phyloP scores from a whole-genome alignment of 495 filamentous ascomycete species.

The Trichoderma gamsii region DNA sequence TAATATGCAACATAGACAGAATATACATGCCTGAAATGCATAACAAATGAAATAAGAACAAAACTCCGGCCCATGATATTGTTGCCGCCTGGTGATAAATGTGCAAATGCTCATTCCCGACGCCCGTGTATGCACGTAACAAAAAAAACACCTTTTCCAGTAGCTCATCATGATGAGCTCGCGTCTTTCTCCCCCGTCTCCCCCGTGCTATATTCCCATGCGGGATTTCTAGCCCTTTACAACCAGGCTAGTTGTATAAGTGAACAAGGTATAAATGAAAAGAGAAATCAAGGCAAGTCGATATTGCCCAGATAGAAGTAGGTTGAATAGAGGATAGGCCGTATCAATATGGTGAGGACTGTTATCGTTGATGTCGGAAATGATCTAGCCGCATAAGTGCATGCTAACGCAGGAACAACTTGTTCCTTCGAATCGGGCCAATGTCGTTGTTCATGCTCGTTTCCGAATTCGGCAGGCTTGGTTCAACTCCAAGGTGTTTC shows the following conservation, averaged over 20 bases:
- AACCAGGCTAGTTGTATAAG: background rate
- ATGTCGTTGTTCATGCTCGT: background rate
- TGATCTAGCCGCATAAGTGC: too few species aligned
- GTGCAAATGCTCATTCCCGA: constrained; percentile 14
- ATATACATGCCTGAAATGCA: constrained; percentile 10
- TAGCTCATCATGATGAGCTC: constrained; percentile 24
- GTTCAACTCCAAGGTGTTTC: background rate
- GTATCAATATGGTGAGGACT: too few species aligned
- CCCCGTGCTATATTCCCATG: background rate
- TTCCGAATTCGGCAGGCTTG: background rate
- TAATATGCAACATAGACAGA: background rate
- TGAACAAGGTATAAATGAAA: background rate
- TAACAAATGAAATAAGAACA: background rate
- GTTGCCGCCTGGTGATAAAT: constrained; percentile 2
- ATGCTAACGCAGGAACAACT: too few species aligned
- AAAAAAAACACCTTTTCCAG: constrained; percentile 28
- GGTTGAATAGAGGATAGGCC: too few species aligned
- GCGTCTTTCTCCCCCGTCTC: background rate
- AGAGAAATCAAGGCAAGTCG: background rate
- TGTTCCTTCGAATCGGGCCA: too few species aligned
- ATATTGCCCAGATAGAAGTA: background rate
- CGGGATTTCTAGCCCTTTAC: background rate
- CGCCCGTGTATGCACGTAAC: constrained; percentile 32
- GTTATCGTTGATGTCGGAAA: too few species aligned
- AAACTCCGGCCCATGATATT: constrained; percentile 16